Evolutionary conservation across 176 grass and related monocot species (phyloP).

Genomic region (Aegilops sharonensis): DNA sequence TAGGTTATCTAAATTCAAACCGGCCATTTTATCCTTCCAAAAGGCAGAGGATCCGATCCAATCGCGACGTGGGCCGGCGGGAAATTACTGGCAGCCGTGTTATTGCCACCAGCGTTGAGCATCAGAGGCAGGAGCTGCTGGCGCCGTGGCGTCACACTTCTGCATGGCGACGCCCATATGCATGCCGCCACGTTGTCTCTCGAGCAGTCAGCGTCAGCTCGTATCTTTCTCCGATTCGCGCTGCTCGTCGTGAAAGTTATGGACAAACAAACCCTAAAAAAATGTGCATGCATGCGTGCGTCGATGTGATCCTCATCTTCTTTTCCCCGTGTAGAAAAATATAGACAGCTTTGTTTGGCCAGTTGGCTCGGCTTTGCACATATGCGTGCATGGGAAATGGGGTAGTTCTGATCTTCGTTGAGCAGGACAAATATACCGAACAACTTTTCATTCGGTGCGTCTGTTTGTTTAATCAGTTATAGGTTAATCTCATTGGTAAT

Average conservation of each 20-base stretch:
- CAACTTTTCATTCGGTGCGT: conserved; percentile 33
- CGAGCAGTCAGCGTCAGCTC: not conserved
- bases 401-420: not conserved
- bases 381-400: not conserved
- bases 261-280: not conserved
- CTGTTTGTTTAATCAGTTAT: conserved; percentile 28
- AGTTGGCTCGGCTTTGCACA: not conserved
- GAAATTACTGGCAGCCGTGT: not conserved
- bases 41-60: not conserved
- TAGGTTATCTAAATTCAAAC: not conserved
- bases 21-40: not conserved
- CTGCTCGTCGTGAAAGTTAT: not conserved
- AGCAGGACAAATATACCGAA: conserved; percentile 25
- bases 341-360: not conserved
- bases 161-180: conserved; percentile 7
- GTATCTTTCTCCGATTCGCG: not conserved
- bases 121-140: not conserved
- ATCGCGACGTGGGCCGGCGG: not conserved
- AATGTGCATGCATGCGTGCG: not conserved
- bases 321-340: not conserved
- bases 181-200: not conserved
- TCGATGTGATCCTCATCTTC: not conserved
- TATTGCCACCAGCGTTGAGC: not conserved
- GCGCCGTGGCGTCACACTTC: not conserved
- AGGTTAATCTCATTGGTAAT: conserved; percentile 18